Base-by-base conservation (phyloP, 2,329 filamentous ascomycete species). In the Knoxdaviesia capensis region DNA sequence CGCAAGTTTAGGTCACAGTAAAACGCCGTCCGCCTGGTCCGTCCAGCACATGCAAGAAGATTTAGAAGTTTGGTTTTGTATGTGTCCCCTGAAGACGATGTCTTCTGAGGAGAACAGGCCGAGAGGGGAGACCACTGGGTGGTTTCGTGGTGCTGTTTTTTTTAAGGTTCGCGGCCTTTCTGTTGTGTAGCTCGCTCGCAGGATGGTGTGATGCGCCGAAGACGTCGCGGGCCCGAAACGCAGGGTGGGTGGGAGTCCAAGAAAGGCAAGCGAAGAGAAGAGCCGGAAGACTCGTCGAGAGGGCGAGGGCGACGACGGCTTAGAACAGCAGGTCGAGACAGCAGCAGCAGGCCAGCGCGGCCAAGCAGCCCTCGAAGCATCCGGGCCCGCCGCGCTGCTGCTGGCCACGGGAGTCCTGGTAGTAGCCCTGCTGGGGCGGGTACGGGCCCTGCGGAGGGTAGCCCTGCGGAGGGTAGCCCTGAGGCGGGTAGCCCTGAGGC, bases 291-390 rank as follows among this genome's bases (percentile, higher is more conserved):
- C 32, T n/a, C 6, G 11, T 31, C 32, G 29, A 39, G 20, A 20
- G 20, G 20, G 7, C 6, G 6, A 3, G 34, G 20, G 10, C 5
- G 11, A n/a, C 5, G 28, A 6, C 31, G 29, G 32, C 44, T 55
- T 65, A 74, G 50, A 71, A 72, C n/a, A 74, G 52, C 38, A 61
- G 58, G 48, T 74, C 70, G 50, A 74, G 52, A 51, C 70, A 74
- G 56, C 70, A 74, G 53, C 70, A 74, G 53, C 69, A 73, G 1
- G 70, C 70, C 45, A 70, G 51, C 47, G 60, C 60, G 10, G 66
- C 69, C 10, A 71, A 49, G 42, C 71, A 52, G 36, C 64, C 66
- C 33, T 62, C 62, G 36, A 69, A 48, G 42, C 62, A 48, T 38
- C 63, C 59, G 30, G 53, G 48, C 42, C 48, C 42, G 39, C 55